phyloP scores from a whole-genome alignment of 192 early-diverging fungal genomes.

The Diversispora epigaea region DNA sequence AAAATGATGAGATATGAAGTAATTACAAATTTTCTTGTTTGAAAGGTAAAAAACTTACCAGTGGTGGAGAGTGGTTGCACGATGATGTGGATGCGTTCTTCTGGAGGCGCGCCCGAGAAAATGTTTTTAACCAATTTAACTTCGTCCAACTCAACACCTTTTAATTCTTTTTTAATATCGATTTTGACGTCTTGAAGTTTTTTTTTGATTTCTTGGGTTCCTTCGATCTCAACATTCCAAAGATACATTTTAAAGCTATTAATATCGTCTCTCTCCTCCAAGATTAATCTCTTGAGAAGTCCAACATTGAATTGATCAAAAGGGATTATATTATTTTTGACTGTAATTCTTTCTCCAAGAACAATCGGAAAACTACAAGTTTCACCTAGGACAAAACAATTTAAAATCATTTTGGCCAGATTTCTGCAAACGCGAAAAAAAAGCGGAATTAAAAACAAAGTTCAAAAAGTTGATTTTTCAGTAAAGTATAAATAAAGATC shows the following conservation, averaged over 20 bases:
- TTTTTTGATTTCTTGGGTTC: not conserved
- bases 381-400: no score
- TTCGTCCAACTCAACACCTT: not conserved
- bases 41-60: constrained; percentile 1
- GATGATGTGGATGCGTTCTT: not conserved
- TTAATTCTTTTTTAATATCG: not conserved
- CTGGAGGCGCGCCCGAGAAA: not conserved
- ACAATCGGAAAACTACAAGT: no score
- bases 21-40: constrained; percentile 14
- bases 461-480: no score
- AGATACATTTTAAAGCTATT: not conserved
- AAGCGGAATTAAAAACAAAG: no score
- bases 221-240: not conserved
- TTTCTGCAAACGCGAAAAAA: no score
- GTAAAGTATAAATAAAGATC: no score
- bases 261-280: not conserved
- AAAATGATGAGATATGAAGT: constrained; percentile 19
- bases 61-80: not conserved
- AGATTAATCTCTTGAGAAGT: no score
- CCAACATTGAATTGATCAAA: no score
- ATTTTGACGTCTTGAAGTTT: not conserved
- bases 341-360: no score
- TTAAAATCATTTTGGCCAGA: no score
- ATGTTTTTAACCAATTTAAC: not conserved
- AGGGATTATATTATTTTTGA: no score